phyloP scores from a whole-genome alignment of 495 filamentous ascomycete species.

The Coniosporium apollinis region DNA sequence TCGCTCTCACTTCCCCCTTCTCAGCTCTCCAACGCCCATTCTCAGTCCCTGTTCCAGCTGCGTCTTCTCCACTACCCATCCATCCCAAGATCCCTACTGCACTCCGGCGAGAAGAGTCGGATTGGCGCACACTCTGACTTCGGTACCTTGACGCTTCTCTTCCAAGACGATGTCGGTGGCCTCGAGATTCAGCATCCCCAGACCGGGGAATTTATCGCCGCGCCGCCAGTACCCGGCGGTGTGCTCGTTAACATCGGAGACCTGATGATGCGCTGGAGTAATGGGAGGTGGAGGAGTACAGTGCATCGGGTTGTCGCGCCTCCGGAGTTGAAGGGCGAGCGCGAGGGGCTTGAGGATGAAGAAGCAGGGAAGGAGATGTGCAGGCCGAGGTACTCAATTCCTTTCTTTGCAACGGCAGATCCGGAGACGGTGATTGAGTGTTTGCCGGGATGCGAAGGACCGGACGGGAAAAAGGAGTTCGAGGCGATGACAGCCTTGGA shows the following conservation, averaged over 20 bases:
- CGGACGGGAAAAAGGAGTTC: constrained; percentile 20
- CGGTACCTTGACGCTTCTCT: constrained; percentile 34
- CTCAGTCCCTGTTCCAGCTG: constrained; percentile 31
- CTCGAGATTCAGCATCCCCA: constrained; percentile 41
- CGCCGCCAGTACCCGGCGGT: constrained; percentile 26
- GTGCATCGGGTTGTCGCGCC: constrained; percentile 1
- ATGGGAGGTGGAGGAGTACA: constrained; percentile 24
- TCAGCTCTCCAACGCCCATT: constrained; percentile 4
- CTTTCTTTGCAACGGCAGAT: constrained; percentile 43
- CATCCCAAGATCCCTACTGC: constrained; percentile 23
- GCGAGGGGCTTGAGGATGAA: constrained; percentile 18
- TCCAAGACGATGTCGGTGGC: constrained; percentile 35
- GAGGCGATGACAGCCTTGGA: constrained; percentile 18
- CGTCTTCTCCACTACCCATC: constrained; percentile 51
- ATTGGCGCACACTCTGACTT: constrained; percentile 28
- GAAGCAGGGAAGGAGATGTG: constrained; percentile 26
- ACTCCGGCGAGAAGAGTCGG: constrained; percentile 4
- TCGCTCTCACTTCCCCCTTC: constrained; percentile 11
- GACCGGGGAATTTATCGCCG: constrained; percentile 34
- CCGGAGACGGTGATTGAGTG: constrained; percentile 37
- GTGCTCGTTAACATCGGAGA: constrained; percentile 45
- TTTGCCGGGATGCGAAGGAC: constrained; percentile 31
- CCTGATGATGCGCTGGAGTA: constrained; percentile 44
- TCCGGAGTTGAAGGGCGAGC: neutral
- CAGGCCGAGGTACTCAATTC: constrained; percentile 40